Percentiles rank a stretch among this genome's conserved stretches.
Evolutionary conservation across 2,329 filamentous ascomycete genomes (phyloP).

Genomic region (Fusarium decemcellulare): DNA sequence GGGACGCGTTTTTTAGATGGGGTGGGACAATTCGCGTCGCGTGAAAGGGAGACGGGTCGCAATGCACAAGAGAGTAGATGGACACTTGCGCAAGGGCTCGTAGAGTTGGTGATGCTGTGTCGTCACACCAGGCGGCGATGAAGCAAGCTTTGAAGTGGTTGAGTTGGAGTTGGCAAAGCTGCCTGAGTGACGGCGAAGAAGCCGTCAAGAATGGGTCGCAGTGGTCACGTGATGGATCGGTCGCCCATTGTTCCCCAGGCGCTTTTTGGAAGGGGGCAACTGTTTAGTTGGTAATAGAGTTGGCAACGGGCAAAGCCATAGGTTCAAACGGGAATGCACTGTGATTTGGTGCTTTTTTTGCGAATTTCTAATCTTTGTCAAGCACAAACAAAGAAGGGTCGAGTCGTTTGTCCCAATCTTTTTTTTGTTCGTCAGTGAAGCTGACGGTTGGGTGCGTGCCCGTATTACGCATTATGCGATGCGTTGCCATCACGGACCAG

Average conservation of each 20-base stretch:
- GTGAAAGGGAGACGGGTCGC: conserved; percentile 34
- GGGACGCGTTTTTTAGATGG: conserved; percentile 42
- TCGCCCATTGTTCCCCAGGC: conserved; percentile 25
- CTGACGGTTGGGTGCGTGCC: background rate
- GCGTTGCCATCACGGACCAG: conserved; percentile 33
- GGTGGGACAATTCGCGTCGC: conserved; percentile 46
- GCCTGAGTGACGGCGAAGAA: conserved; percentile 42
- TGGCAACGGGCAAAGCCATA: background rate
- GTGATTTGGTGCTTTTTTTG: background rate
- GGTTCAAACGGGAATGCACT: background rate
- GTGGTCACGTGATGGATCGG: conserved; percentile 46
- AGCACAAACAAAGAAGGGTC: background rate
- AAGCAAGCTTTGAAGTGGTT: conserved; percentile 41
- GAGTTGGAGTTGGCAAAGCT: conserved; percentile 46
- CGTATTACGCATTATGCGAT: background rate
- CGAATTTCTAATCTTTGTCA: conserved; percentile 15
- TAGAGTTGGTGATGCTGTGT: conserved; percentile 30
- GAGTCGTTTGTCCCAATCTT: too few species aligned
- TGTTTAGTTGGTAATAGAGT: conserved; percentile 28
- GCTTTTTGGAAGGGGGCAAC: background rate
- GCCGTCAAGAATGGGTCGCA: conserved; percentile 48
- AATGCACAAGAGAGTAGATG: conserved; percentile 21
- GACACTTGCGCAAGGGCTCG: conserved; percentile 28
- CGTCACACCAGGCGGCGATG: conserved; percentile 35
- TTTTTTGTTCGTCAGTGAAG: conserved; percentile 16